Evolutionary conservation across 2,329 filamentous ascomycete species (phyloP), one percentile per base, ranked within the genome.

Genomic region (Claviceps sp.): DNA sequence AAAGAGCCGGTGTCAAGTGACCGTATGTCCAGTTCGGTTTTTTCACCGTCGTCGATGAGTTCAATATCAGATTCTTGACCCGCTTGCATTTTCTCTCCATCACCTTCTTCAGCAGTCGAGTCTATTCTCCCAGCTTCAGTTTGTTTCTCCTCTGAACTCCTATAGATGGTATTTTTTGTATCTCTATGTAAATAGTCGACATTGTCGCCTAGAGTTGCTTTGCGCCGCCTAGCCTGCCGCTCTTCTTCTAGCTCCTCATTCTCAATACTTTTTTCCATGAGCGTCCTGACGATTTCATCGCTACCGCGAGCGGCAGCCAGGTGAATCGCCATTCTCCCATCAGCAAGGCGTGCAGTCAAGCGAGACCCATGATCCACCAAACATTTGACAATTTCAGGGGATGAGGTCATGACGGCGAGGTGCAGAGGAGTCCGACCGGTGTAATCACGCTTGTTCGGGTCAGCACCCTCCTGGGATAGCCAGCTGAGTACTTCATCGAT

Each of bases 281-380:
- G 70, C 7, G 82, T 78, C 55, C 76, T 82, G 57, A 93, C 75
- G 56, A 93, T 90, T 18, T 83, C 79, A 1, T 70, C 62, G 56
- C 81, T 70, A 0, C 88, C 88, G 22, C 84, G 76, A 45, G 81
- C 76, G 18, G 86, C 85, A 18, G 88, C 88, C 34, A 94, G 71
- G 65, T 95, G 88, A n/a, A 95, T 73, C 8, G 88, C 85, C 2
- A 87, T 94, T 57, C 80, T 78, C 3, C 88, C 88, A 64, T 93
- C 88, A 0, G 85, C 85, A 41, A 94, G 65, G 48, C 88, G 79
- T 48, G 86, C 76, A 24, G 88, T 78, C 24, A 95, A 69, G 16
- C 87, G 79, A 37, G 86, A 83, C 2, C 84, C 86, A 53, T 81
- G 73, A 55, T 89, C 77, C 26, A 94, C 79, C 1, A 95, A 73